Percentiles rank a stretch among this genome's conserved stretches.
These are phyloP conservation scores for Cladobotryum mycophilum DNA, from an alignment of 2,329 filamentous ascomycete genomes.

Conservation along the genomic window DNA sequence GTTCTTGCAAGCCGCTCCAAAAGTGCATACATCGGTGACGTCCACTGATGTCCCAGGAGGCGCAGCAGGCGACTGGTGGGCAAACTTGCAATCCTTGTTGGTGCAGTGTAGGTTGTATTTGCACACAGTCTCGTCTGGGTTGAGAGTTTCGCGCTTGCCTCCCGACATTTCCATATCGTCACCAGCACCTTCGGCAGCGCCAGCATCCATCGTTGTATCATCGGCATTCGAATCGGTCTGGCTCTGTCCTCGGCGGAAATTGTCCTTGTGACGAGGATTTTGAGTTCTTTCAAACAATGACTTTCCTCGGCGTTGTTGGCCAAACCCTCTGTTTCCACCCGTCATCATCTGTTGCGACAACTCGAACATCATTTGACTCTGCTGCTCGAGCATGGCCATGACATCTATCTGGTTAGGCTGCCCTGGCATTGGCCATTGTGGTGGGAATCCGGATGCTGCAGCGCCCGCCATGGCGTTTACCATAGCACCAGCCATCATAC, in stretches of 20 bases:
- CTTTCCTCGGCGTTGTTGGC: conserved; percentile 38
- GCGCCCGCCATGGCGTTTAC: conserved; percentile 4
- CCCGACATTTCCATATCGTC: conserved; percentile 60
- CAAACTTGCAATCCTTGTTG: conserved; percentile 85
- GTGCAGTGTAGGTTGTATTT: conserved; percentile 85
- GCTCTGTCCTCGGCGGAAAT: conserved; percentile 45
- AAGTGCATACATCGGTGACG: conserved; percentile 72
- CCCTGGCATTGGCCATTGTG: conserved; percentile 32
- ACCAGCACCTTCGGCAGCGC: conserved; percentile 30
- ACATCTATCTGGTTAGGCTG: conserved; percentile 47
- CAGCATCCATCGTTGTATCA: conserved; percentile 28
- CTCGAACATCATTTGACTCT: conserved; percentile 79
- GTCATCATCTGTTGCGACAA: conserved; percentile 59
- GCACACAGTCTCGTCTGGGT: conserved; percentile 66
- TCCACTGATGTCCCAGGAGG: conserved; percentile 73
- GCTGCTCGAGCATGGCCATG: conserved; percentile 79
- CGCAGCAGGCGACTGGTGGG: conserved; percentile 88
- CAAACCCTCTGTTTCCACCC: conserved; percentile 40
- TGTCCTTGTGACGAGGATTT: conserved; percentile 40
- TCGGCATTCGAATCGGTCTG: conserved; percentile 32
- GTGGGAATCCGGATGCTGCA: conserved; percentile 5
- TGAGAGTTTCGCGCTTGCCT: conserved; percentile 46
- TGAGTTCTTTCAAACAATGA: conserved; percentile 73
- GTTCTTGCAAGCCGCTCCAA: conserved; percentile 91
- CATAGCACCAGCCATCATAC: conserved; percentile 19